phyloP scores from a whole-genome alignment of 225 moss, liverwort and hornwort genomes.

The Climacium dendroides region DNA sequence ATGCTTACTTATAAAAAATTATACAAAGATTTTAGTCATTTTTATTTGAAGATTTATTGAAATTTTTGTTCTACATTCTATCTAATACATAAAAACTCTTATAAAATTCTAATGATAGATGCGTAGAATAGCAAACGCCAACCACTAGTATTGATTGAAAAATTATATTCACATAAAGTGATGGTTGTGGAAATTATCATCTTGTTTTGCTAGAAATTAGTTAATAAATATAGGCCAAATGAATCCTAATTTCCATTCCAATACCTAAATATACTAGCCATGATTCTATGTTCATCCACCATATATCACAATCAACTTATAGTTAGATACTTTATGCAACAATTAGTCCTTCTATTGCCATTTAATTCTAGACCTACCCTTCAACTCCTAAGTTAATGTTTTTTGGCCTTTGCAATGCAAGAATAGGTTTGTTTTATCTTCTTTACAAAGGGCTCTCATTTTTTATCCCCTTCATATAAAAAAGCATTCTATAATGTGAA shows the following conservation, averaged over 20 bases:
- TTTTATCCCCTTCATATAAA: fast-evolving
- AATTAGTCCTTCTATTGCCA: not conserved
- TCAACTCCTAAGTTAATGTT: not conserved
- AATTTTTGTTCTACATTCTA: no score
- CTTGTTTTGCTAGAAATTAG: fast-evolving
- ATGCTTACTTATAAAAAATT: no score
- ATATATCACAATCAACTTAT: not conserved
- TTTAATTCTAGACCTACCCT: fast-evolving
- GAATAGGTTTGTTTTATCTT: fast-evolving
- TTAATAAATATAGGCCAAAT: not conserved
- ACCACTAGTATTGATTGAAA: not conserved
- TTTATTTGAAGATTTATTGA: no score
- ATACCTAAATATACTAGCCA: fast-evolving
- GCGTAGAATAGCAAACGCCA: no score
- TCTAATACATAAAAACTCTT: no score
- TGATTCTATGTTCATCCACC: not conserved
- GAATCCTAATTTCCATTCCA: not conserved
- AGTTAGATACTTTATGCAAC: fast-evolving
- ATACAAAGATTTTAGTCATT: no score
- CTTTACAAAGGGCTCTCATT: fast-evolving
- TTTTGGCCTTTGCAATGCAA: no score
- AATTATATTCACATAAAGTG: no score
- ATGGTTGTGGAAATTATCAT: fast-evolving
- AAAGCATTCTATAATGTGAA: not conserved
- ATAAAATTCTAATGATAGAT: no score